A percentile compares a stretch with the other conserved stretches of the same genome.
Conservation (phyloP, 73 alveolate genomes). For the Tetrahymena elliotti region DNA sequence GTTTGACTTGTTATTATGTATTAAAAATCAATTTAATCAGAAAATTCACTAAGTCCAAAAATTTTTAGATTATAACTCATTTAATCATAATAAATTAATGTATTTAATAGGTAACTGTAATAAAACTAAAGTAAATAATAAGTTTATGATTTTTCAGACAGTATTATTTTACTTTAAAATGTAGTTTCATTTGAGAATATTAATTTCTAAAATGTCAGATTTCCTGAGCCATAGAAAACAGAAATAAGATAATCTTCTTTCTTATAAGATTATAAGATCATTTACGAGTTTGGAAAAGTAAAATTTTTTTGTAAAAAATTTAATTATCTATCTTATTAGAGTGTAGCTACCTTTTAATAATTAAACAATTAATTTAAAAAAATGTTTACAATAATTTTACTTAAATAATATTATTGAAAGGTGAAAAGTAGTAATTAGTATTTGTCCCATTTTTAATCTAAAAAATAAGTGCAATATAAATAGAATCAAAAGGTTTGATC, state of each 20-base stretch:
- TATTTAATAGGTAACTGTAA: not conserved
- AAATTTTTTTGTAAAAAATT: no score
- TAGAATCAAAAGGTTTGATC: no score
- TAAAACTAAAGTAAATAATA: no score
- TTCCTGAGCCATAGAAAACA: not conserved
- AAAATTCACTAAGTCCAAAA: no score
- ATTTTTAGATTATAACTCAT: not conserved
- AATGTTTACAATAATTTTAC: no score
- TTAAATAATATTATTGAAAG: no score
- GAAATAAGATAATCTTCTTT: not conserved
- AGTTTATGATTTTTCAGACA: not conserved
- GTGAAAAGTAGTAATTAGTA: not conserved
- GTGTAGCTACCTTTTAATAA: not conserved
- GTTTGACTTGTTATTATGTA: not conserved
- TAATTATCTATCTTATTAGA: not conserved
- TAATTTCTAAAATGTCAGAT: not conserved
- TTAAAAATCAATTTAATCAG: not conserved
- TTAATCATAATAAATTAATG: not conserved
- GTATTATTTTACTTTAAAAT: no score
- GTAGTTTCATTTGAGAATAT: not conserved
- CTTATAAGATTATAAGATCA: not conserved
- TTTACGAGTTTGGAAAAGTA: not conserved
- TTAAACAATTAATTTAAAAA: no score
- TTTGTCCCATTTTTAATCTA: not conserved
- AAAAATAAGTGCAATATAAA: no score